Conservation (phyloP, 2,329 filamentous ascomycete genomes). For the Pochonia chlamydosporia region DNA sequence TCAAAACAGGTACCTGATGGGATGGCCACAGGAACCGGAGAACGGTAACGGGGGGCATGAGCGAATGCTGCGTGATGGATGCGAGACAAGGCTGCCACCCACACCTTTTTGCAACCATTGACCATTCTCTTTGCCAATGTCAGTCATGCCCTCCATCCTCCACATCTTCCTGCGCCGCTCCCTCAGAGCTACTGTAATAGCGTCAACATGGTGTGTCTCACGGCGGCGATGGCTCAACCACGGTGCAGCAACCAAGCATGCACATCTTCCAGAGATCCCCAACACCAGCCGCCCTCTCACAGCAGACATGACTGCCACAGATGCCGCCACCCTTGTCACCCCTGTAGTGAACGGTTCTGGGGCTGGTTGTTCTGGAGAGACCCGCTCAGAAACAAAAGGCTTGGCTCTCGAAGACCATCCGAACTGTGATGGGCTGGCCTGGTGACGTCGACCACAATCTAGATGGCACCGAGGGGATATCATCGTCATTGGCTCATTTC, state of each 20-base stretch:
- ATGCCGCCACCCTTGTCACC: background rate
- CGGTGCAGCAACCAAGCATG: background rate
- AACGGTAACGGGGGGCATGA: background rate
- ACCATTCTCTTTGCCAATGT: background rate
- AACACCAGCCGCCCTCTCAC: background rate
- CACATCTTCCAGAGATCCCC: background rate
- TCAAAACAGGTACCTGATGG: background rate
- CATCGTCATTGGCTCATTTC: background rate
- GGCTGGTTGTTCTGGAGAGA: background rate
- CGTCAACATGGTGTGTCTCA: background rate
- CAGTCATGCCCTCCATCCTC: background rate
- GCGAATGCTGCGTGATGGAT: background rate
- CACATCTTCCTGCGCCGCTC: background rate
- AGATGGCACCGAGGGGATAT: background rate
- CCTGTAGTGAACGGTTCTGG: background rate
- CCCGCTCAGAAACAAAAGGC: background rate
- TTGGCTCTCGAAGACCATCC: background rate
- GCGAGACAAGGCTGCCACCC: background rate
- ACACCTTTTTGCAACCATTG: background rate
- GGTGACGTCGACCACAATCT: conserved; percentile 4
- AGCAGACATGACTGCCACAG: background rate
- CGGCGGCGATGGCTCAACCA: background rate
- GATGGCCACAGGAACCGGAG: background rate
- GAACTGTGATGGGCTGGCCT: background rate
- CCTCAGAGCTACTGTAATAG: background rate